A percentile compares a stretch with the other conserved stretches of the same genome.
phyloP scores from a whole-genome alignment of 1,284 basidiomycete species.

The Naganishia sp. region DNA sequence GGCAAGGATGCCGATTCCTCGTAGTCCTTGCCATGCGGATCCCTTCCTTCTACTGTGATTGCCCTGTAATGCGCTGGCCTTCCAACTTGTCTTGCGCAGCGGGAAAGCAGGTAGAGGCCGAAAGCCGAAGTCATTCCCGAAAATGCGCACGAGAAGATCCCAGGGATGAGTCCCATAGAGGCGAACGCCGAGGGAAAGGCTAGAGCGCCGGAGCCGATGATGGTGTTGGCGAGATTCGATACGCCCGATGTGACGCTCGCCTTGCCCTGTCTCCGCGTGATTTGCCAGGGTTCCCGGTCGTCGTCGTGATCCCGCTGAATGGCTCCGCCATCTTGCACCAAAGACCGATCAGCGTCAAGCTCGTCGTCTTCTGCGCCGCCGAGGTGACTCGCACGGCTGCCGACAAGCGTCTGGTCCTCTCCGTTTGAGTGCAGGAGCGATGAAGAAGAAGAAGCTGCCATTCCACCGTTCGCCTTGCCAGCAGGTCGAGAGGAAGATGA shows the following conservation, averaged over 20 bases:
- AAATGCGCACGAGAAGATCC: conserved; percentile 81
- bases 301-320: conserved; percentile 8
- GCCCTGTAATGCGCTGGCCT: conserved; percentile 35
- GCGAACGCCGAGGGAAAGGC: conserved; percentile 59
- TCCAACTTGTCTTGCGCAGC: conserved; percentile 75
- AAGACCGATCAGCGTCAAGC: background rate
- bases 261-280: conserved; percentile 22
- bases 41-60: conserved; percentile 25
- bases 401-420: conserved; percentile 18
- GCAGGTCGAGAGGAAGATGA: conserved; percentile 16
- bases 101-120: conserved; percentile 84
- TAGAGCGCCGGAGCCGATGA: conserved; percentile 76
- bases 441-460: conserved; percentile 22
- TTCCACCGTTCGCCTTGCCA: conserved; percentile 9
- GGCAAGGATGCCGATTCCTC: conserved; percentile 5
- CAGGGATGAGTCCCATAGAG: conserved; percentile 79
- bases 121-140: conserved; percentile 79
- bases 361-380: background rate
- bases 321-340: background rate
- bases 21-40: conserved; percentile 17
- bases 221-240: conserved; percentile 75
- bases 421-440: background rate
- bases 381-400: background rate
- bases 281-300: conserved; percentile 25
- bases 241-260: conserved; percentile 24